Base-by-base conservation (phyloP, 2,329 filamentous ascomycete species). In the Rutstroemia sydowiana region DNA sequence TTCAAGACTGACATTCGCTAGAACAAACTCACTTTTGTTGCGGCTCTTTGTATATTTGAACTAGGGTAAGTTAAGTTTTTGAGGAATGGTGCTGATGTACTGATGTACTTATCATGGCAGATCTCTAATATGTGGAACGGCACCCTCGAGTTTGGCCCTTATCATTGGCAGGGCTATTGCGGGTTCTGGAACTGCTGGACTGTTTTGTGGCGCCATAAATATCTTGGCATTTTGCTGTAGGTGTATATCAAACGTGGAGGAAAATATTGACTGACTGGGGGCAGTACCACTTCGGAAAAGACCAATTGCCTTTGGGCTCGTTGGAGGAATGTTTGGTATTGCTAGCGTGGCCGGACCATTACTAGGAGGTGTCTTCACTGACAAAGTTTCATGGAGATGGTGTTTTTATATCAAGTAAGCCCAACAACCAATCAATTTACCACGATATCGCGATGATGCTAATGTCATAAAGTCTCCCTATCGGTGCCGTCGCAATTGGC, bases 401-500 rank as follows among this genome's bases (percentile, higher is more conserved):
- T 62, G 59, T 31, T 62, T 63, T 28, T 63, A 58, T 41, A 59
- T 62, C 50, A 55, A 61, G 56, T 57, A 30, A 48, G 37, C 31
- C 3, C 14, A 4, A 18, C 14, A 8, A 40, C 11, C 11, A 5
- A 5, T 20, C 11, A 5, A 5, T n/a, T n/a, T 5, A 16, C 14
- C 3, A 40, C 36, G 11, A 40, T 5, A 3, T 40, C n/a, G 9
- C 36, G n/a, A n/a, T n/a, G n/a, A n/a, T 16, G 8, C 36, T 40
- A 40, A 43, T 11, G 11, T 21, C 14, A 14, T 21, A 31, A 18
- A 61, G 57, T 59, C 46, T 60, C 44, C 53, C 60, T 16, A 61
- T 72, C 40, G 63, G 69, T 37, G 68, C 66, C 41, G 57, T 71
- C 21, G 65, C 70, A 1, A 61, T 75, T 3, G 50, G 64, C 2